Evolutionary conservation across 305 asterid genomes (phyloP).

Genomic region (Plantago lanceolata): DNA sequence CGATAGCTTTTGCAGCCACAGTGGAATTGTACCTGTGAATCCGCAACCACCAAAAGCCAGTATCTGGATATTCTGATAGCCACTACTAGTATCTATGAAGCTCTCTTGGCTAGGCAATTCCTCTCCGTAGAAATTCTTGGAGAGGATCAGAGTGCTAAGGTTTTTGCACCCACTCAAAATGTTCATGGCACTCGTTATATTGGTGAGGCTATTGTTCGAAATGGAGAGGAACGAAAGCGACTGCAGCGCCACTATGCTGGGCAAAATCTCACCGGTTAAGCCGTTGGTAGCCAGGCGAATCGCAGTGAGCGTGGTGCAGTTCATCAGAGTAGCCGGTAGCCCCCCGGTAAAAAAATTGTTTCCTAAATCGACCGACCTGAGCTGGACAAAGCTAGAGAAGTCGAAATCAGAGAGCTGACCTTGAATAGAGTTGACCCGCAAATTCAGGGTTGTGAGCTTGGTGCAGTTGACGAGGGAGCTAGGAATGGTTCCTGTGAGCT

Average conservation of each 20-base stretch:
- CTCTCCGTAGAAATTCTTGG: conserved; percentile 66
- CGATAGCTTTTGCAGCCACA: conserved; percentile 53
- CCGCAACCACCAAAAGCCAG: conserved; percentile 77
- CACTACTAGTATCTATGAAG: conserved; percentile 33
- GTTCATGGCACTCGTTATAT: conserved; percentile 55
- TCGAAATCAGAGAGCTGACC: conserved; percentile 70
- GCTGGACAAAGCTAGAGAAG: conserved; percentile 58
- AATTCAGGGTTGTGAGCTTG: conserved; percentile 48
- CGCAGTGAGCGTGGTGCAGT: conserved; percentile 66
- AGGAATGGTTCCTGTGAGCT: conserved; percentile 64
- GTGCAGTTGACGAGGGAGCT: conserved; percentile 67
- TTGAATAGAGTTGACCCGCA: conserved; percentile 61
- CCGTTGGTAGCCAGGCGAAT: conserved; percentile 68
- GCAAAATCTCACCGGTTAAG: conserved; percentile 58
- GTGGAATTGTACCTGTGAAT: conserved; percentile 61
- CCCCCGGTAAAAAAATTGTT: conserved; percentile 59
- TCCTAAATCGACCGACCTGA: conserved; percentile 69
- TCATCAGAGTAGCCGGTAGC: conserved; percentile 61
- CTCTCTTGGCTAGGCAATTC: conserved; percentile 40
- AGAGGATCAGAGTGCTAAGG: conserved; percentile 57
- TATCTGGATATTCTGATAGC: conserved; percentile 52
- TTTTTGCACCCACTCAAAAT: conserved; percentile 64
- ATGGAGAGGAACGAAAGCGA: conserved; percentile 76
- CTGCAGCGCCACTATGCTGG: conserved; percentile 46
- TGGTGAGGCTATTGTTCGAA: conserved; percentile 69